phyloP scores from a whole-genome alignment of 164 flowering plant species.

The Aristolochia fimbriata region DNA sequence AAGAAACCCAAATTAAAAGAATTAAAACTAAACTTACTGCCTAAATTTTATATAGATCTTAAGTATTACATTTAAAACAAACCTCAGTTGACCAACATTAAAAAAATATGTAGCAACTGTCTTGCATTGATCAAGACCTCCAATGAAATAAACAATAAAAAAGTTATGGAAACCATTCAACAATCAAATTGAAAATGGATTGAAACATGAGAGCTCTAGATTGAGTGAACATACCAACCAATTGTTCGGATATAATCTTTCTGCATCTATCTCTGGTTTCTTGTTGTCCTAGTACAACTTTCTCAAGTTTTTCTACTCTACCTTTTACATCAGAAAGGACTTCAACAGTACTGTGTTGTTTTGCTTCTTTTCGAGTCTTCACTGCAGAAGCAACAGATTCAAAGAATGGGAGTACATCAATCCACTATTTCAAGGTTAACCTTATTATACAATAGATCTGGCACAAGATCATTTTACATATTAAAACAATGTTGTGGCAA shows the following conservation, averaged over 20 bases:
- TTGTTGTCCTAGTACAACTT: slow-evolving; percentile 35
- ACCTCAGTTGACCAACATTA: not conserved
- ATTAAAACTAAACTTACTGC: not conserved
- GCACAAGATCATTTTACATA: not conserved
- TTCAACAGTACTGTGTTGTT: slow-evolving; percentile 41
- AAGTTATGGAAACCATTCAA: not conserved
- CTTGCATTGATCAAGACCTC: not conserved
- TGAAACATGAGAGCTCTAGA: not conserved
- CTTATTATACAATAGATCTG: not conserved
- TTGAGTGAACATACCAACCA: slow-evolving; percentile 24
- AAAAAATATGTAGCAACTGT: not conserved
- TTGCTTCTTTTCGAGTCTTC: slow-evolving; percentile 80
- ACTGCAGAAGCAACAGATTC: slow-evolving; percentile 31
- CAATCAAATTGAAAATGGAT: not conserved
- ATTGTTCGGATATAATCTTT: slow-evolving; percentile 41
- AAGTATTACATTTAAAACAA: not conserved
- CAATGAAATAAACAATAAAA: not conserved
- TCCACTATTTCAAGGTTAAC: not conserved
- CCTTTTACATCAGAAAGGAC: slow-evolving; percentile 48
- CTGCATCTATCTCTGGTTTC: slow-evolving; percentile 50
- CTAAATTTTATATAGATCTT: not conserved
- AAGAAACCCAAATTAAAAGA: too few relatives aligned
- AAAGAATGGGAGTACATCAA: not conserved
- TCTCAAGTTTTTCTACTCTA: slow-evolving; percentile 48
- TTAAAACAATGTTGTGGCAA: not conserved